A percentile compares a stretch with the other conserved stretches of the same genome.
Evolutionary conservation across 83 land plant species (phyloP).

Genomic region (Picea abies): DNA sequence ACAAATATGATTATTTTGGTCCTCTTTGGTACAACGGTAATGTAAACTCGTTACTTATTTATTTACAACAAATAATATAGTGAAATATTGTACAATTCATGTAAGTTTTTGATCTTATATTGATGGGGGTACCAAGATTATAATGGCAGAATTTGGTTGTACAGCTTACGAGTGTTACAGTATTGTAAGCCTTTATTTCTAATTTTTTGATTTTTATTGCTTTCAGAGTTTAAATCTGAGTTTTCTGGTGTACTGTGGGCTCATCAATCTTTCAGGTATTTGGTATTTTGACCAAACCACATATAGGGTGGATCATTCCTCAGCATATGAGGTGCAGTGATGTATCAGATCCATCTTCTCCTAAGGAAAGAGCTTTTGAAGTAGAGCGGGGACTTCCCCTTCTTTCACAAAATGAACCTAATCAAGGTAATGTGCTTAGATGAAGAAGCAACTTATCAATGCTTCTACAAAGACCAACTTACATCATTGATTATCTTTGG

Average conservation of each 20-base stretch:
- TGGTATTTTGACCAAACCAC: constrained; percentile 74
- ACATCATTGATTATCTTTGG: constrained; percentile 50
- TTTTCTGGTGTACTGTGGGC: not conserved
- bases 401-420: constrained; percentile 12
- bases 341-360: constrained; percentile 14
- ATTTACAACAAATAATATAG: not conserved
- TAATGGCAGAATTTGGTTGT: not conserved
- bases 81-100: not conserved
- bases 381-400: constrained; percentile 7
- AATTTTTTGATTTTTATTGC: not conserved
- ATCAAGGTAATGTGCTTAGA: not conserved
- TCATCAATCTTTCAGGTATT: constrained; percentile 51
- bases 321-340: constrained; percentile 14
- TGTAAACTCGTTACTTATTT: not conserved
- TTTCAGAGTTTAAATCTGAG: not conserved
- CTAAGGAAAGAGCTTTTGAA: constrained; percentile 13
- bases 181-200: not conserved
- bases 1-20: constrained; percentile 66
- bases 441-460: constrained; percentile 31
- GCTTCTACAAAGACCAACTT: constrained; percentile 31
- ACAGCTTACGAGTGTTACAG: not conserved
- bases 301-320: constrained; percentile 44
- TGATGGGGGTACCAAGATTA: too few species aligned
- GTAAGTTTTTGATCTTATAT: too few species aligned
- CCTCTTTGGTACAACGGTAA: constrained; percentile 72